Base-by-base conservation (phyloP, 768 basidiomycete species). In the Daedalea quercina region DNA sequence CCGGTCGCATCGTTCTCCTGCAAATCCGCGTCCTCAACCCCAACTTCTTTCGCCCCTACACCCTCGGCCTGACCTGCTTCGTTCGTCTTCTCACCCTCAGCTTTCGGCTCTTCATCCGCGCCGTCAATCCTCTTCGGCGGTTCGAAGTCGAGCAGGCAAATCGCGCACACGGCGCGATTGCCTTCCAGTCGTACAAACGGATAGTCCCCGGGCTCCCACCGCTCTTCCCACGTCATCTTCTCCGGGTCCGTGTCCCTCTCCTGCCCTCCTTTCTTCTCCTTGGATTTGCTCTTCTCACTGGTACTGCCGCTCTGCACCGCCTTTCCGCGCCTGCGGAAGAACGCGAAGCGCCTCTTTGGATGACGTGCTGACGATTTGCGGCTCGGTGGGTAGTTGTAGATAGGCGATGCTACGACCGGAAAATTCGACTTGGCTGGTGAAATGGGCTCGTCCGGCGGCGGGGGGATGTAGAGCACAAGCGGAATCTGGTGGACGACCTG, bases 121-220 rank as follows among this genome's bases (percentile, higher is more conserved):
- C 44, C 55, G 23, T 64, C 68, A 35, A 67, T 58, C 50, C 70
- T 65, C 60, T 60, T 75, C 15, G 90, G 90, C 66, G 85, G 86
- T 58, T 87, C 86, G 57, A 90, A 93, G 65, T 92, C 90, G 77
- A 86, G 76, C 58, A 92, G 70, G 65, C 90, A 92, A 50, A 91
- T 88, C 23, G 87, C 87, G 65, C 90, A 92, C 15, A 84, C 80
- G 3, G 90, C 90, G 49, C 90, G 83, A 62, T 92, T 90, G 22
- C 81, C 85, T 58, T 90, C 87, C 34, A 93, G 74, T 41, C 85
- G 71, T 33, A 93, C 87, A 65, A 92, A 91, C 1, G 90, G 90
- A 65, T 86, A 86, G 47, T 84, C 82, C 35, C 79, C 77, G 41
- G 77, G 74, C 60, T 89, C 89, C 85, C 87, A 93, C 47, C 81